Evolutionary conservation across 768 basidiomycete species (phyloP), one percentile per base, ranked within the genome.

Genomic region (Tylopilus subfusipes): DNA sequence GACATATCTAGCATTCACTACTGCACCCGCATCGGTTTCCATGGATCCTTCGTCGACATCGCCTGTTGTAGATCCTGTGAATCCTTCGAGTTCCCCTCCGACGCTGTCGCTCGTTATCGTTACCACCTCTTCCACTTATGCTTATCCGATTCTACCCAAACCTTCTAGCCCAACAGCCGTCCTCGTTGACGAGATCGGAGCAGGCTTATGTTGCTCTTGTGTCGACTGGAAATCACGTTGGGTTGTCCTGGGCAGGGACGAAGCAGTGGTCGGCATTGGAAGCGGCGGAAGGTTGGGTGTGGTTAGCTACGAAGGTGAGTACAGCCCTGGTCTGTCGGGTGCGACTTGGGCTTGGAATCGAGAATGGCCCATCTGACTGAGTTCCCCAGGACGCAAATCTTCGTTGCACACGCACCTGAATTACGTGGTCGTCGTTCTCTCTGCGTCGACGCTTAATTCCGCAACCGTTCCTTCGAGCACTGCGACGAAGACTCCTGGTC

Each of bases 361-460:
- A 30, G 39, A 25, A 22, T 16, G 3, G 6, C 36, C 8, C 13
- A 5, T 34, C 50, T 49, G 22, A 52, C 47, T 24, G 30, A 53
- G 19, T 42, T 52, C 18, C 19, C 16, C 29, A 66, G 69, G 65
- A 8, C 57, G 59, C 50, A 95, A 95, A 73, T 83, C 83, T 0
- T 85, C 84, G n/a, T 77, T 95, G 22, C 78, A 88, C 52, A 82
- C 83, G 0, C 88, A 86, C 64, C 70, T 79, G n/a, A 90, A 89
- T 63, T 96, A 96, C 63, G 81, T 97, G 46, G 82, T 96, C 58
- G 89, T 97, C 53, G 83, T 96, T 8, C 92, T 95, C 0, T 93
- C 95, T 0, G 89, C 93, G 0, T 84, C 92, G 61, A 74, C 84
- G 4, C 82, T 90, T 0, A 75, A 82, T 6, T 81, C 84, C 0